Evolutionary conservation across 495 filamentous ascomycete species (phyloP), one percentile per base, ranked within the genome.

Genomic region (Staphylotrichum longicolle): DNA sequence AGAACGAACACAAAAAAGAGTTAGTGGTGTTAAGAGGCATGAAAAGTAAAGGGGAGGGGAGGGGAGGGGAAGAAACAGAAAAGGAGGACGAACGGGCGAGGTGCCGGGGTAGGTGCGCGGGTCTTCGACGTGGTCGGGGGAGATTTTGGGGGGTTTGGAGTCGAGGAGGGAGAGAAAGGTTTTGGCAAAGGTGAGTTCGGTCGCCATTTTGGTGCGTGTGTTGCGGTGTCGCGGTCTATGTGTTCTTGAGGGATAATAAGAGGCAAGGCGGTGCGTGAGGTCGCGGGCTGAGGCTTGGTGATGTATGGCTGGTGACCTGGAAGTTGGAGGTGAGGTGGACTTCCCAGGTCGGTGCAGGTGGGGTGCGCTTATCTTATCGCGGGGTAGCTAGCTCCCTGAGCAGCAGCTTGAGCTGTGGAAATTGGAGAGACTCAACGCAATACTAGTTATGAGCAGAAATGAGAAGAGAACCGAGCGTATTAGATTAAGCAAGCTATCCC

Each of bases 131-230:
- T 96, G 86, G 75, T 96, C 91, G 62, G 88, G 76, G 10, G 85
- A 82, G 53, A 96, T 82, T 75, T 91, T 93, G 67, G 86, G 72
- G 8, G 90, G 88, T 60, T 86, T 84, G 40, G 84, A 80, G 77
- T 93, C 91, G 53, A 97, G 83, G 20, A 83, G 79, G 20, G 88
- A 78, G 65, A 98, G 87, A 77, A 93, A 96, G 51, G 84, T 78
- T 73, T 90, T 92, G 61, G 90, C 84, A 73, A 96, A 98, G 54
- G 83, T 72, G 50, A 93, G 67, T 81, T 97, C 93, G n/a, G 90
- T 68, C 27, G 65, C 61, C 62, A 67, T 72, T 20, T 47, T 58
- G 37, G 37, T 39, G 37, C n/a, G 37, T 30, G 10, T 5, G 5
- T 37, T 9, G 27, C 49, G 30, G 8, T 32, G 15, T 33, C 7